These are phyloP conservation scores for Lentinula sp. DNA, from an alignment of 768 basidiomycete species.

Conservation along the genomic window DNA sequence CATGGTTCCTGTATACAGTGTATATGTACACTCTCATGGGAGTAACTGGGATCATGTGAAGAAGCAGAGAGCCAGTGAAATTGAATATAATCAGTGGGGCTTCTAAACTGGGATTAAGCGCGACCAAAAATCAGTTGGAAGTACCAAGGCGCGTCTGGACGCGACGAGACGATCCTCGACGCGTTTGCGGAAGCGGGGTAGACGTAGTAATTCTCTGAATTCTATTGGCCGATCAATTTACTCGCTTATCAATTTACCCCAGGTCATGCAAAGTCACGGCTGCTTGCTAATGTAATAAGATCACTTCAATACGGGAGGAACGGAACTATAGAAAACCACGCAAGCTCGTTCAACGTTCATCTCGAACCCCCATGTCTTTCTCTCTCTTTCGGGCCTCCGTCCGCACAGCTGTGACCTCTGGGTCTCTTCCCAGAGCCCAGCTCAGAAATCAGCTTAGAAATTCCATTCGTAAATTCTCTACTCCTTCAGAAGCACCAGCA, in stretches of 20 bases:
- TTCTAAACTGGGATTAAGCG: neutral
- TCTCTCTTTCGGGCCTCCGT: slow-evolving; percentile 44
- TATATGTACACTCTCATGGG: neutral
- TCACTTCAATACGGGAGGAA: neutral
- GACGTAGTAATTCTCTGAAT: neutral
- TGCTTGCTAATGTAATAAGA: slow-evolving; percentile 3
- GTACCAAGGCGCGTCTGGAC: neutral
- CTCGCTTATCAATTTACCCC: slow-evolving; percentile 1
- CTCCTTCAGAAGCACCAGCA: slow-evolving; percentile 33
- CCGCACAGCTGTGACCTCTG: slow-evolving; percentile 36
- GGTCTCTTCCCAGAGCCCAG: slow-evolving; percentile 17
- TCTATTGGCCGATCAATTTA: slow-evolving; percentile 6
- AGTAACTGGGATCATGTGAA: neutral
- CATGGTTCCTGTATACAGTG: too few species aligned
- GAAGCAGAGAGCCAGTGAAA: neutral
- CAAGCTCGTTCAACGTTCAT: neutral
- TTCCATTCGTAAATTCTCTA: slow-evolving; percentile 56
- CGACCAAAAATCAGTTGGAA: neutral
- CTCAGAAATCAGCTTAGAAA: slow-evolving; percentile 34
- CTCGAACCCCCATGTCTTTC: slow-evolving; percentile 45
- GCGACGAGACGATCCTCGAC: slow-evolving; percentile 1
- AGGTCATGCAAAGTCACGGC: slow-evolving; percentile 7
- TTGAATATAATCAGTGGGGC: neutral
- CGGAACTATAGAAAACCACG: neutral
- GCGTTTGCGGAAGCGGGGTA: neutral